These are phyloP conservation scores for Rhodotorula sp. DNA, from an alignment of 1,284 basidiomycete genomes.

Conservation along the genomic window DNA sequence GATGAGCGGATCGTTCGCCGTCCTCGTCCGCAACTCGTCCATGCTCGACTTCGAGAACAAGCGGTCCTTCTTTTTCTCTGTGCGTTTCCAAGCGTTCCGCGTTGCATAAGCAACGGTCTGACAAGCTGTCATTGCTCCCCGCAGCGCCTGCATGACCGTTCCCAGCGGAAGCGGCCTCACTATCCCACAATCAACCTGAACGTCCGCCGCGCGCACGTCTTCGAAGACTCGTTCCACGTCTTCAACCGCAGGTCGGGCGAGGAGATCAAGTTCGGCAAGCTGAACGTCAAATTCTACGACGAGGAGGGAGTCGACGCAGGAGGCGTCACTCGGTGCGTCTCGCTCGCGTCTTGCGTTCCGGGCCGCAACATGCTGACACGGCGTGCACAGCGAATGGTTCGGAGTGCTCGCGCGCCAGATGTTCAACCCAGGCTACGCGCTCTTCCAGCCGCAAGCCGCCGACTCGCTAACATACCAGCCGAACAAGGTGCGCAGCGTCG, in stretches of 20 bases:
- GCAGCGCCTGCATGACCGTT: slow-evolving; percentile 88
- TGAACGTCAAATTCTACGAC: slow-evolving; percentile 92
- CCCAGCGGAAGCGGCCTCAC: slow-evolving; percentile 62
- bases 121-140: slow-evolving; percentile 44
- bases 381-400: slow-evolving; percentile 51
- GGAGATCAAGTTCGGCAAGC: slow-evolving; percentile 96
- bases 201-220: slow-evolving; percentile 82
- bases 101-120: background rate
- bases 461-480: slow-evolving; percentile 52
- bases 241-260: slow-evolving; percentile 87
- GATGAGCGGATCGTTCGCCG: slow-evolving; percentile 96
- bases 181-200: slow-evolving; percentile 82
- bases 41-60: slow-evolving; percentile 99
- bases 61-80: slow-evolving; percentile 52
- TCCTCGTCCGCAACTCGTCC: slow-evolving; percentile 91
- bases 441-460: slow-evolving; percentile 91
- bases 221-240: slow-evolving; percentile 94
- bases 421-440: slow-evolving; percentile 98
- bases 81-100: background rate
- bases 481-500: slow-evolving; percentile 48
- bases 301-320: slow-evolving; percentile 99
- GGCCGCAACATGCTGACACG: background rate
- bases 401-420: slow-evolving; percentile 96
- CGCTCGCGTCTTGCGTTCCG: background rate
- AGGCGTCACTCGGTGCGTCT: slow-evolving; percentile 68